A percentile compares a stretch with the other conserved stretches of the same genome.
Evolutionary conservation across 2,329 filamentous ascomycete genomes (phyloP).

Genomic region (Sporothrix sp.): DNA sequence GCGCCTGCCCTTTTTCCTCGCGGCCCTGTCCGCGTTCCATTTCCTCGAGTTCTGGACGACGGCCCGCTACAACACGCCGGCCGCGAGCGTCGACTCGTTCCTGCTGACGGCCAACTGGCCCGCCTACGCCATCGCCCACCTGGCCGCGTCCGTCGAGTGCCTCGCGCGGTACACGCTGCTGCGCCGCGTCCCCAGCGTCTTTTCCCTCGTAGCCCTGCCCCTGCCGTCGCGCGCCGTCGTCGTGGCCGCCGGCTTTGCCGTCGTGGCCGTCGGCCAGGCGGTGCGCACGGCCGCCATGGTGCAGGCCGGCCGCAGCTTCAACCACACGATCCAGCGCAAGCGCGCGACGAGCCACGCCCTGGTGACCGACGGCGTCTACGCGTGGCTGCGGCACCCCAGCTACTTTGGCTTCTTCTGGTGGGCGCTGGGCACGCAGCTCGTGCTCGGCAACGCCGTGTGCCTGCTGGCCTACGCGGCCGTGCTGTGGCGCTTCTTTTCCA

Average conservation of each 20-base stretch:
- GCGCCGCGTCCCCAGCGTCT: constrained; percentile 26
- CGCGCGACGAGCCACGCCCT: constrained; percentile 61
- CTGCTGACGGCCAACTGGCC: constrained; percentile 77
- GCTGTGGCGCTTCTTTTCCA: constrained; percentile 76
- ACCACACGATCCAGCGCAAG: constrained; percentile 69
- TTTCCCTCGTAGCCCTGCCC: constrained; percentile 33
- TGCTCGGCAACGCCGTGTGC: constrained; percentile 76
- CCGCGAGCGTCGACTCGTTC: constrained; percentile 65
- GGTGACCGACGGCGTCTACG: constrained; percentile 77
- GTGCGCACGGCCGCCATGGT: constrained; percentile 79
- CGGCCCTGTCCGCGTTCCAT: constrained; percentile 70
- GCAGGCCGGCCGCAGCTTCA: constrained; percentile 84
- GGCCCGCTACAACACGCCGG: constrained; percentile 68
- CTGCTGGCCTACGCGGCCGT: constrained; percentile 63
- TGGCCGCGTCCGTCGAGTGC: constrained; percentile 63
- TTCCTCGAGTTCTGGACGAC: constrained; percentile 95
- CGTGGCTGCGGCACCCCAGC: constrained; percentile 67
- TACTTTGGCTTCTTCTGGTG: constrained; percentile 99
- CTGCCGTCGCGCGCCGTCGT: constrained; percentile 22
- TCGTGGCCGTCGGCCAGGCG: constrained; percentile 62
- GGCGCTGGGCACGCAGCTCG: constrained; percentile 87
- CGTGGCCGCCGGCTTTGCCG: constrained; percentile 47
- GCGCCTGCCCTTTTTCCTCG: constrained; percentile 58
- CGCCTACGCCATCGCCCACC: constrained; percentile 75
- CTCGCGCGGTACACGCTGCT: constrained; percentile 49